A percentile compares a stretch with the other conserved stretches of the same genome.
phyloP scores from a whole-genome alignment of 2,329 filamentous ascomycete species.

The Myriosclerotinia duriaeana region DNA sequence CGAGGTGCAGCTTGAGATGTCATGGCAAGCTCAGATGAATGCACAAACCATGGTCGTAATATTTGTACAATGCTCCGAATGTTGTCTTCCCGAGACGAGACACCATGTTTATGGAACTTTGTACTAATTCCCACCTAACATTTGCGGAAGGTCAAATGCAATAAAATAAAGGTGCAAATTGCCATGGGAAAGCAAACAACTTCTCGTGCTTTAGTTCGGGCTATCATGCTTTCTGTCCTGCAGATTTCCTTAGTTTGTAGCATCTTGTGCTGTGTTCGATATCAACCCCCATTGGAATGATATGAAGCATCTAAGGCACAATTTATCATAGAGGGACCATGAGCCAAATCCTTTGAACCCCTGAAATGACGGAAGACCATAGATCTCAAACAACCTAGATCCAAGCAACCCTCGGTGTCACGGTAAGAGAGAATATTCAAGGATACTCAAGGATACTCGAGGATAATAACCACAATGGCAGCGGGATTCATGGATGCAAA shows the following conservation, averaged over 20 bases:
- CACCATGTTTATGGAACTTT: slow-evolving; percentile 12
- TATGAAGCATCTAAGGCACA: slow-evolving; percentile 16
- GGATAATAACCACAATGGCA: slow-evolving; percentile 20
- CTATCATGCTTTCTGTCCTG: slow-evolving; percentile 18
- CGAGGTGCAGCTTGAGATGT: not conserved
- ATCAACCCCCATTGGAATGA: not conserved
- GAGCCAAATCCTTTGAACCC: slow-evolving; percentile 9
- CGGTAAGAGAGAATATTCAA: not conserved
- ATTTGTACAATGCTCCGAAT: slow-evolving; percentile 20
- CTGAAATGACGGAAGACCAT: slow-evolving; percentile 15
- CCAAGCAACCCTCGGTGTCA: slow-evolving; percentile 16
- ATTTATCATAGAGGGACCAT: slow-evolving; percentile 8
- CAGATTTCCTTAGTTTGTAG: slow-evolving; percentile 17
- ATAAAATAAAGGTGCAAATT: not conserved
- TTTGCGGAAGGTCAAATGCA: not conserved
- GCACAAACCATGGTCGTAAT: not conserved
- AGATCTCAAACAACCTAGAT: slow-evolving; percentile 21
- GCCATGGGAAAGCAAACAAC: slow-evolving; percentile 7
- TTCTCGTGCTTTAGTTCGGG: slow-evolving; percentile 17
- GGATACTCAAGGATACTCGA: slow-evolving; percentile 14
- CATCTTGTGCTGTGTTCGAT: slow-evolving; percentile 18
- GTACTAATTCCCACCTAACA: not conserved
- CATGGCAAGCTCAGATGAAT: slow-evolving; percentile 23
- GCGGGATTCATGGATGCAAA: slow-evolving; percentile 10
- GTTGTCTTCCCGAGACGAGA: slow-evolving; percentile 22